Evolutionary conservation across 2,329 filamentous ascomycete genomes (phyloP), one percentile per base, ranked within the genome.

Genomic region (Talaromyces sp.): DNA sequence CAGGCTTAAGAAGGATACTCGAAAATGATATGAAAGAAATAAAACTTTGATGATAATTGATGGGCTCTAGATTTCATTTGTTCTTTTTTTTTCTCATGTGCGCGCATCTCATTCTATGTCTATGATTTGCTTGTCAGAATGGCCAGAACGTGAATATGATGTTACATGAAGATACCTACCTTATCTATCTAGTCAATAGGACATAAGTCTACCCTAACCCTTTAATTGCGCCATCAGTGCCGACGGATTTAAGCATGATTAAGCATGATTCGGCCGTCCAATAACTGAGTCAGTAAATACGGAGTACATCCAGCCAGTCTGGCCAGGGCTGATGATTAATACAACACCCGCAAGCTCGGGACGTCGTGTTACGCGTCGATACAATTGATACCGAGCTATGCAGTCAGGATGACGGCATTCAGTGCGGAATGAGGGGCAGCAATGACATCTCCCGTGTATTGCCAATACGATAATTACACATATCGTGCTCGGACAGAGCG

Each of bases 1-100:
- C 75, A 83, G 75, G 80, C 78, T 69, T 78, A 78, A 47, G 19
- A 13, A 8, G 34, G 31, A 17, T n/a, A 15, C 17, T 0, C 5
- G 29, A 25, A 63, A 56, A 29, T 36, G 36, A 43, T 38, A 49
- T 56, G 17, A 56, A 49, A 43, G 53, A 56, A 43, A 29, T 31
- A 40, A 61, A 61, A 64, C 27, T 58, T 51, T 51, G 54, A 43
- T 62, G 43, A 62, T 62, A 38, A 62, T 31, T 62, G 43, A 62
- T 43, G 36, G 56, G 22, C 56, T 29, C 56, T 59, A 59, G 56
- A 59, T 45, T 59, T 27, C 56, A 10, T 56, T 40, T 31, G 34
- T 31, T 36, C n/a, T 60, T 45, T 58, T 29, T 27, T 47, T 49
- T 19, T 59, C 27, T 51, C 29, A 15, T 62, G 49, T 36, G 22